Conservation (phyloP, 78 protist species). For the Planoprotostelium fungivorum region DNA sequence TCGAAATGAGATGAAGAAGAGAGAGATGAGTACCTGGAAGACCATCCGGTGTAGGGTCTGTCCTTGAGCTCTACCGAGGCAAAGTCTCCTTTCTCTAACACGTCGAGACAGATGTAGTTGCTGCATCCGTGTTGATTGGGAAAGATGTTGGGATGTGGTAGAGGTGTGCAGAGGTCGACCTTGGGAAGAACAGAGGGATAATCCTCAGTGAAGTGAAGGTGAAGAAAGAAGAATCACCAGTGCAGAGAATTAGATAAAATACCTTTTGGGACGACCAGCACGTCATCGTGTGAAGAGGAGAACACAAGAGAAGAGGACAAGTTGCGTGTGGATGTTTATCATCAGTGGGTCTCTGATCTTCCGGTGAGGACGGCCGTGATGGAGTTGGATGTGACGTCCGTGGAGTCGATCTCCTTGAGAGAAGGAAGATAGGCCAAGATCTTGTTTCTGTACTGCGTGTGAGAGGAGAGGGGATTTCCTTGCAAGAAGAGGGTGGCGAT, state of each 20-base stretch:
- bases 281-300: too few relatives aligned
- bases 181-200: background rate
- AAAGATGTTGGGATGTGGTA: background rate
- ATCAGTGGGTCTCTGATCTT: too few relatives aligned
- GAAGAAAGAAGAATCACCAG: background rate
- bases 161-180: background rate
- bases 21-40: background rate
- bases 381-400: background rate
- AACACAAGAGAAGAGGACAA: too few relatives aligned
- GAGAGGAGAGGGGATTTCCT: background rate
- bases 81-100: background rate
- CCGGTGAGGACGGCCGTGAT: too few relatives aligned
- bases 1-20: background rate
- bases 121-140: background rate
- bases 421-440: background rate
- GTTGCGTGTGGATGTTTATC: too few relatives aligned
- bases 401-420: background rate
- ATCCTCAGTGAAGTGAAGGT: background rate
- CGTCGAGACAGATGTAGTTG: background rate
- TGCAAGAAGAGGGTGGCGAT: background rate
- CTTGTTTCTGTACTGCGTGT: background rate
- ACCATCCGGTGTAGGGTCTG: background rate
- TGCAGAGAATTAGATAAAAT: constrained; percentile 14
- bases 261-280: too few relatives aligned
- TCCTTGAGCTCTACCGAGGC: background rate